Conservation (phyloP, 2,329 filamentous ascomycete genomes). For the Fusarium sp. region DNA sequence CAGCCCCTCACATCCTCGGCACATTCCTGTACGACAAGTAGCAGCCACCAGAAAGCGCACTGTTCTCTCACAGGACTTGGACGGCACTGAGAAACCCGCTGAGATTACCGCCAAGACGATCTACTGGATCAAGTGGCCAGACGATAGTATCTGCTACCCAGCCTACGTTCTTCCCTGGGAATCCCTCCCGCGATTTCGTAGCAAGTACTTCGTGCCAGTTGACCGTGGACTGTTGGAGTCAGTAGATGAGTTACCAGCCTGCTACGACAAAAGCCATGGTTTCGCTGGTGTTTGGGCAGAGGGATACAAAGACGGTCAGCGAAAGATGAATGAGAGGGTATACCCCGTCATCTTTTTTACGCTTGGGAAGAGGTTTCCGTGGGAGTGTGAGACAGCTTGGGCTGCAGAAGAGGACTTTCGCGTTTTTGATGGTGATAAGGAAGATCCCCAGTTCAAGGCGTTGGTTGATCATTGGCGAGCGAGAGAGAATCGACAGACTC, state of each 20-base stretch:
- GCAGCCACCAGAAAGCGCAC: neutral
- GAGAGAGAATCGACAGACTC: neutral
- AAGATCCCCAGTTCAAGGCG: neutral
- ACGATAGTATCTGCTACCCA: neutral
- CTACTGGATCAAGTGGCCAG: neutral
- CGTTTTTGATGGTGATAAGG: neutral
- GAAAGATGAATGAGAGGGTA: neutral
- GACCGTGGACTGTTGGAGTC: neutral
- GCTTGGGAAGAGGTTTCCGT: neutral
- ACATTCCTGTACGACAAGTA: neutral
- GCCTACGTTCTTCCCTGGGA: neutral
- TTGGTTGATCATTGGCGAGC: neutral
- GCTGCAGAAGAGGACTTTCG: neutral
- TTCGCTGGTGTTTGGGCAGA: neutral
- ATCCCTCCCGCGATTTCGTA: neutral
- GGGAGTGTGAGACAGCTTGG: neutral
- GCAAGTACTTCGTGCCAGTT: neutral
- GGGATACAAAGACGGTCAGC: neutral
- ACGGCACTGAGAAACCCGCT: neutral
- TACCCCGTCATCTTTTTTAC: neutral
- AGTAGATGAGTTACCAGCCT: neutral
- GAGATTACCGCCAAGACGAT: neutral
- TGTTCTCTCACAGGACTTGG: rapidly evolving
- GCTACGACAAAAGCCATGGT: neutral
- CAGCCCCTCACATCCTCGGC: rapidly evolving